A percentile compares a stretch with the other conserved stretches of the same genome.
Evolutionary conservation across 257 asterid species (phyloP).

Genomic region (Anisodus acutangulus): DNA sequence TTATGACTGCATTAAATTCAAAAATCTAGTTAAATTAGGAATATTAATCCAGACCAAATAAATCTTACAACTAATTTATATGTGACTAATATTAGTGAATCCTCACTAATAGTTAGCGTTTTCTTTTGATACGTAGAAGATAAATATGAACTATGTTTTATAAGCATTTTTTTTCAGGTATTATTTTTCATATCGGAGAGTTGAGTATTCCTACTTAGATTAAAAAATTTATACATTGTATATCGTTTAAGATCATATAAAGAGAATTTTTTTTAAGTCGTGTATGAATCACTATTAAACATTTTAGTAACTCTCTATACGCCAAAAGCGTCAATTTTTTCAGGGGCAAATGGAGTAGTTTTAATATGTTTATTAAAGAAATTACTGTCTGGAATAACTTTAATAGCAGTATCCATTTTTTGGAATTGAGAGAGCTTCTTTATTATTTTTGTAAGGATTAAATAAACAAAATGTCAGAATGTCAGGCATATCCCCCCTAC

Average conservation of each 20-base stretch:
- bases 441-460: neutral
- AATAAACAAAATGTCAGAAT: conserved; percentile 18
- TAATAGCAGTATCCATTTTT: neutral
- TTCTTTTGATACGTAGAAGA: neutral
- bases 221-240: no score
- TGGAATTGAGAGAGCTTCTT: conserved; percentile 16
- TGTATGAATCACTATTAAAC: no score
- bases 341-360: neutral
- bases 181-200: neutral
- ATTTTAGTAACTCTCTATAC: no score
- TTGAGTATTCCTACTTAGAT: no score
- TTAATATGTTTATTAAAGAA: neutral
- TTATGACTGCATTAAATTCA: neutral
- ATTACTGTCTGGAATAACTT: neutral
- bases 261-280: no score
- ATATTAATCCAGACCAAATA: no score
- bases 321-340: neutral
- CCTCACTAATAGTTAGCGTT: neutral
- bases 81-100: no score
- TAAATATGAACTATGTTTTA: no score
- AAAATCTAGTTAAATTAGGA: neutral
- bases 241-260: no score
- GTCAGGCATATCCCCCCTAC: conserved; percentile 33
- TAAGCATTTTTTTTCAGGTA: neutral
- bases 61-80: no score